phyloP scores from a whole-genome alignment of 148 eudicot genomes.

The Hydrangea macrophylla region DNA sequence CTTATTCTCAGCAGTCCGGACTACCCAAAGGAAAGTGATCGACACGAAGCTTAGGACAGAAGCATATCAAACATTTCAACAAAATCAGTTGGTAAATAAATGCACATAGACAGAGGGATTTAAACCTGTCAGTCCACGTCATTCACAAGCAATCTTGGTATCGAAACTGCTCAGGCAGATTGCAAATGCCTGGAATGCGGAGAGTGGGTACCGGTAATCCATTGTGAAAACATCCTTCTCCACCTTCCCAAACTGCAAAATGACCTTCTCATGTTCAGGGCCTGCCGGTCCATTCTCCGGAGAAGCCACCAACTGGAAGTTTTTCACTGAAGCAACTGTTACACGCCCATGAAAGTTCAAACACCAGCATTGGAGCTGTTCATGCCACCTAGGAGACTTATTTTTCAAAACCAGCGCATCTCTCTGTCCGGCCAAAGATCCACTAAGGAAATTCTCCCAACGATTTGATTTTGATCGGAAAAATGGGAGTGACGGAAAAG shows the following conservation, averaged over 20 bases:
- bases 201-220: constrained; percentile 73
- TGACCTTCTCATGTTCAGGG: constrained; percentile 53
- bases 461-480: constrained; percentile 48
- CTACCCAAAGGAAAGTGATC: not conserved
- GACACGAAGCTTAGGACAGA: not conserved
- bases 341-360: constrained; percentile 77
- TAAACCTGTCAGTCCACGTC: constrained; percentile 25
- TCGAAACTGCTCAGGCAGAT: constrained; percentile 82
- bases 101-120: not conserved
- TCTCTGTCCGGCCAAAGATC: constrained; percentile 25
- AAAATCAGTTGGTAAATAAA: no score
- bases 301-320: constrained; percentile 77
- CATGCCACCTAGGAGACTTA: constrained; percentile 80
- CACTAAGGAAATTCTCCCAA: constrained; percentile 26
- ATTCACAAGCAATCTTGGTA: constrained; percentile 75
- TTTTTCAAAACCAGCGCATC: constrained; percentile 55
- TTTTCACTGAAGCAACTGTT: constrained; percentile 77
- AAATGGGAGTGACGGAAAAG: constrained; percentile 40
- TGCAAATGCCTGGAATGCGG: constrained; percentile 78
- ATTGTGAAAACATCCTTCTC: constrained; percentile 74
- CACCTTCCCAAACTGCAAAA: constrained; percentile 74
- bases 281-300: constrained; percentile 45
- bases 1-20: not conserved
- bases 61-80: no score
- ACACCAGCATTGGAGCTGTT: constrained; percentile 86